Conservation (phyloP, 75 land plant genomes). For the Selaginella tamariscina region DNA sequence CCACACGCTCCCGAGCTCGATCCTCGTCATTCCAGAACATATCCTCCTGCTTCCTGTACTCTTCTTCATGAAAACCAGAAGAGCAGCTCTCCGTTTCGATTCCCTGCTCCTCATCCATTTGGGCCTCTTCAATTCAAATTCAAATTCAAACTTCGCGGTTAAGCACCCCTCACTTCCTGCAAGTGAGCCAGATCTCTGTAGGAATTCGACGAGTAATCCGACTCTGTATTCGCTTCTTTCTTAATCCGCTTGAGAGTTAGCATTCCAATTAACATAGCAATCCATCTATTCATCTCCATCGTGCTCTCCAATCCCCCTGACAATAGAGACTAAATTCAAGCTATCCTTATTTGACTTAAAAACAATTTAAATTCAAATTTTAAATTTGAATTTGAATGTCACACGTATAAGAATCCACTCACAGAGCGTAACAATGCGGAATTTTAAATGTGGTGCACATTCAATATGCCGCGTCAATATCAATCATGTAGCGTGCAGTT, state of each 20-base stretch:
- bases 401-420: neutral
- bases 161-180: neutral
- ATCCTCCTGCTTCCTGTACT: constrained; percentile 1
- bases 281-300: neutral
- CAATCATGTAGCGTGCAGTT: neutral
- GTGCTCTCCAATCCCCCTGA: neutral
- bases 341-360: neutral
- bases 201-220: neutral
- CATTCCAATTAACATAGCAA: neutral
- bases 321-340: neutral
- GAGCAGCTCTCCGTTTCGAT: neutral
- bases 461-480: neutral
- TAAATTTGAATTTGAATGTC: neutral
- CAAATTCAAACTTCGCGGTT: neutral
- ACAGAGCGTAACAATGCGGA: neutral
- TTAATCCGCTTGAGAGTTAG: neutral
- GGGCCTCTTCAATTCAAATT: neutral
- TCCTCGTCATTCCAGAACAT: neutral
- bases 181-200: neutral
- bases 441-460: neutral
- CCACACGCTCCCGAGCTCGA: constrained; percentile 11
- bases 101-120: neutral
- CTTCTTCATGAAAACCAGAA: neutral
- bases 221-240: neutral
- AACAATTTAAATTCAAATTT: neutral